Evolutionary conservation across 164 flowering plant genomes (phyloP).

Genomic region (Tetrastigma voinierianum): DNA sequence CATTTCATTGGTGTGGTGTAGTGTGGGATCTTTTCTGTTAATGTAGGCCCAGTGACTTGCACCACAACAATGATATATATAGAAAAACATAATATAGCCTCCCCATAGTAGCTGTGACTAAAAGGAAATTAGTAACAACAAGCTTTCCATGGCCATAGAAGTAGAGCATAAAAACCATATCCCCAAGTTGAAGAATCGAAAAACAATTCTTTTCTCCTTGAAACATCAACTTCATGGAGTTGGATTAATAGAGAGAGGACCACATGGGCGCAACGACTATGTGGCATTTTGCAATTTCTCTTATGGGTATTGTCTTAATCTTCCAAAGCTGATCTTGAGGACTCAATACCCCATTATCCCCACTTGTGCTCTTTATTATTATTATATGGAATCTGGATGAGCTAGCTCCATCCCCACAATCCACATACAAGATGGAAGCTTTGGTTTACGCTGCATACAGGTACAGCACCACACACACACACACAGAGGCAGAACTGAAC

Average conservation of each 20-base stretch:
- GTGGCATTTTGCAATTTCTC: constrained; percentile 9
- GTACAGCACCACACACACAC: too few species aligned
- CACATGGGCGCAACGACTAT: constrained; percentile 6
- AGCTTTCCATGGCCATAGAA: constrained; percentile 19
- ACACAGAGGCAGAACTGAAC: too few species aligned
- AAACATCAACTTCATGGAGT: constrained; percentile 14
- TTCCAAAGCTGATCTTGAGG: constrained; percentile 12
- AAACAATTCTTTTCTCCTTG: constrained; percentile 18
- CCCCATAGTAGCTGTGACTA: constrained; percentile 44
- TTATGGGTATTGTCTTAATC: constrained; percentile 21
- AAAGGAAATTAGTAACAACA: constrained; percentile 5
- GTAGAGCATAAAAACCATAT: constrained; percentile 15
- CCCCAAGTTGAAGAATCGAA: constrained; percentile 20
- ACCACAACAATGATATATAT: too few species aligned
- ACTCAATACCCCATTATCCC: constrained; percentile 5
- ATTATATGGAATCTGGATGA: too few species aligned
- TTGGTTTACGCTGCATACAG: too few species aligned
- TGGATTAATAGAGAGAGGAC: constrained; percentile 22
- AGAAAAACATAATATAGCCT: not conserved
- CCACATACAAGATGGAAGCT: too few species aligned
- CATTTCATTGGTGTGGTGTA: too few species aligned
- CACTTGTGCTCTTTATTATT: constrained; percentile 2
- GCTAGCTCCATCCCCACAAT: too few species aligned
- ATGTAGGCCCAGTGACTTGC: not conserved
- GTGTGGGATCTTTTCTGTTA: too few species aligned